Base-by-base conservation (phyloP, 2,329 filamentous ascomycete genomes). In the Alternaria sp. region DNA sequence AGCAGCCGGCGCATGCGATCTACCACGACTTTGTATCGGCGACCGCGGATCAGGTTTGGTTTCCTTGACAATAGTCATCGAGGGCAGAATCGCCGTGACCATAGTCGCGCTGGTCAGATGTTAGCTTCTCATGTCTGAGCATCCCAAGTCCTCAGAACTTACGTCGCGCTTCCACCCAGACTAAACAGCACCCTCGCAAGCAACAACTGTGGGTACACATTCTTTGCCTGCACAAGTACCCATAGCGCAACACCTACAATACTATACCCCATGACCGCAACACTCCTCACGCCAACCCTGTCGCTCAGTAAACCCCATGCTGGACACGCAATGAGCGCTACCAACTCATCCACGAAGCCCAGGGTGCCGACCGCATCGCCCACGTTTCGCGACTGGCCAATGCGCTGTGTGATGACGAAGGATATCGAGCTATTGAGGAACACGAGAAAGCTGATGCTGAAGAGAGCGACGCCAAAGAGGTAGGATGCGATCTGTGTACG, bases 1-100 rank as follows among this genome's bases (percentile, higher is more conserved):
- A 59, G 87, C 84, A 26, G 88, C 84, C 28, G 89, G 81, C 64
- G 87, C 90, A 70, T 87, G 82, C 47, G 88, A 75, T 24, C 73
- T 82, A 22, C 83, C 58, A 46, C 69, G 68, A 42, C 54, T 46
- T 7, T 67, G 73, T 4, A 60, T 70, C 57, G 68, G 73, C 62
- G 60, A 72, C 56, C 72, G 62, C 4, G 72, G 67, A 44, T 75
- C 70, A 2, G 59, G 64, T 32, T 71, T 56, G 39, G 69, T 63
- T 42, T 71, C 63, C 52, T 62, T 75, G 36, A 66, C 64, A 18
- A 70, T 71, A 11, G 87, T 87, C 79, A 91, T 88, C 28, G 85
- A 89, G 1, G 95, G 95, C 24, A 99, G 84, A 46, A 96, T 93
- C 4, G 95, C 95, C 8, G 95, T 98, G 20, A 99, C 95, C 95